A percentile compares a stretch with the other conserved stretches of the same genome.
Evolutionary conservation across 441 rosid genomes (phyloP).

Genomic region (Viola pubescens): DNA sequence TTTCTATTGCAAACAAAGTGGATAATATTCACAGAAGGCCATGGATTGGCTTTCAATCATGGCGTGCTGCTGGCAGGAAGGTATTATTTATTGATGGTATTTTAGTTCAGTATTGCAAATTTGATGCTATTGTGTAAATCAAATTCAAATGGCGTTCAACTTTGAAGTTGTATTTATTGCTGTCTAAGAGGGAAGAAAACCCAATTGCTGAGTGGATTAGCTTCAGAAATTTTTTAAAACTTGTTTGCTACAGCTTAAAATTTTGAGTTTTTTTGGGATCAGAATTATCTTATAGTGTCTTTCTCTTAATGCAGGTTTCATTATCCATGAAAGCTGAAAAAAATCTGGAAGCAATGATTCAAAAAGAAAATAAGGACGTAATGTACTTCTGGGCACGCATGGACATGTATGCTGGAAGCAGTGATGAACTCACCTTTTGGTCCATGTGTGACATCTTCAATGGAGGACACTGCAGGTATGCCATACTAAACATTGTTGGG

Average conservation of each 20-base stretch:
- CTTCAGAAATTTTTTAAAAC: not conserved
- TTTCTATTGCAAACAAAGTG: constrained; percentile 81
- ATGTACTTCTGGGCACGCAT: constrained; percentile 85
- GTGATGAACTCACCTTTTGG: constrained; percentile 68
- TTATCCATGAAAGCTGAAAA: constrained; percentile 69
- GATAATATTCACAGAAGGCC: constrained; percentile 91
- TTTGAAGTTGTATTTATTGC: constrained; percentile 2
- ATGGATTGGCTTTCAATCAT: constrained; percentile 99
- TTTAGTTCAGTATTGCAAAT: constrained; percentile 9
- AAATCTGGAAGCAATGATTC: constrained; percentile 63
- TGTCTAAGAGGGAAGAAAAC: not conserved
- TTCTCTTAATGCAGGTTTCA: constrained; percentile 59
- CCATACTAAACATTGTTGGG: not conserved
- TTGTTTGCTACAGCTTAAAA: not conserved
- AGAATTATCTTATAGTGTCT: not conserved
- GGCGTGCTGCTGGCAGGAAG: constrained; percentile 97
- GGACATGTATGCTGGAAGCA: constrained; percentile 49
- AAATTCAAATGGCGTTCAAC: not conserved
- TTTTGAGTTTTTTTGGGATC: not conserved
- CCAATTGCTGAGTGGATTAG: not conserved
- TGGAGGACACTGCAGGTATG: constrained; percentile 89
- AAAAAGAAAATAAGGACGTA: constrained; percentile 50
- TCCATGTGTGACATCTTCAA: constrained; percentile 88
- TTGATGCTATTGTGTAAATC: constrained; percentile 5
- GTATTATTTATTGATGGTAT: constrained; percentile 35